A percentile compares a stretch with the other conserved stretches of the same genome.
phyloP scores from a whole-genome alignment of 2,329 filamentous ascomycete genomes.

The Talaromyces sp. region DNA sequence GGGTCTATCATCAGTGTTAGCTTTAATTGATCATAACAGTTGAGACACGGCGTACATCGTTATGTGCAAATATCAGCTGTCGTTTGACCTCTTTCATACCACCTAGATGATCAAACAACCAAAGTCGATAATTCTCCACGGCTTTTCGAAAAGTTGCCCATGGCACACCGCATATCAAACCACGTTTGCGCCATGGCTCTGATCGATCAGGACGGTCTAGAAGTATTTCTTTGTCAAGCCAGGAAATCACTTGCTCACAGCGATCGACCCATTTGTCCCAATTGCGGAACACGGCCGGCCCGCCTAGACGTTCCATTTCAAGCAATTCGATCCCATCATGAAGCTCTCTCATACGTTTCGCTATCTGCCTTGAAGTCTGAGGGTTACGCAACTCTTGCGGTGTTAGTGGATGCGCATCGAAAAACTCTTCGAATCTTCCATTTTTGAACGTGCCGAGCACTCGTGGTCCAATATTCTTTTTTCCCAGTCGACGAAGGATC shows the following conservation, averaged over 20 bases:
- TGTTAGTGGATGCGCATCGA: constrained; percentile 78
- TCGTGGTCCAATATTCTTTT: constrained; percentile 88
- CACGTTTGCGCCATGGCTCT: constrained; percentile 63
- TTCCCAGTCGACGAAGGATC: constrained; percentile 78
- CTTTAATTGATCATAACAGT: neutral
- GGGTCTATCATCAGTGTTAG: constrained; percentile 59
- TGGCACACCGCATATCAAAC: constrained; percentile 76
- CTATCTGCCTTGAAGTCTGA: constrained; percentile 85
- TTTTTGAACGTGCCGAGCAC: constrained; percentile 90
- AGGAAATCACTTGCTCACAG: constrained; percentile 51
- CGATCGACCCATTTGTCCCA: constrained; percentile 88
- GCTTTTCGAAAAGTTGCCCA: constrained; percentile 74
- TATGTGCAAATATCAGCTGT: constrained; percentile 89
- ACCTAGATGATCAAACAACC: constrained; percentile 70
- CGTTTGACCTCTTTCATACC: constrained; percentile 64
- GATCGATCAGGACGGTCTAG: constrained; percentile 40
- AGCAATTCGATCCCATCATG: constrained; percentile 90
- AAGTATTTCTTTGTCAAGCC: constrained; percentile 57
- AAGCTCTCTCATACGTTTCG: constrained; percentile 94
- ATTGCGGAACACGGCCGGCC: constrained; percentile 82
- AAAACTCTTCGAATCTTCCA: constrained; percentile 91
- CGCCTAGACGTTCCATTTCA: constrained; percentile 69
- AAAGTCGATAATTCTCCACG: constrained; percentile 72
- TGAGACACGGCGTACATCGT: constrained; percentile 65
- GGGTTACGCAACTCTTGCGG: constrained; percentile 71